Evolutionary conservation across 2,329 filamentous ascomycete genomes (phyloP), one percentile per base, ranked within the genome.

Genomic region (Paraconiothyrium sp.): DNA sequence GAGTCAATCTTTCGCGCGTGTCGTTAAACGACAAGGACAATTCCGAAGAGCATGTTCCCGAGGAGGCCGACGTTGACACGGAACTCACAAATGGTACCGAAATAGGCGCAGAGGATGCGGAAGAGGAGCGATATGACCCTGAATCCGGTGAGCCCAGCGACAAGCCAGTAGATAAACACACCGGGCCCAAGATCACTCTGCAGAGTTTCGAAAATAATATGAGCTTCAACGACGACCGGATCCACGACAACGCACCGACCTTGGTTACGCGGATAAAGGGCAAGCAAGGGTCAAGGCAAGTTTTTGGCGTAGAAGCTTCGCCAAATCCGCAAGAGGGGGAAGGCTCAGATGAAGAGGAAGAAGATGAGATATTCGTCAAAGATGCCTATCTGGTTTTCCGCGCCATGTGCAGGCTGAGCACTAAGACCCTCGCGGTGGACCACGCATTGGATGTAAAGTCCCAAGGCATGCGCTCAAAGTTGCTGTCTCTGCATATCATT

Each of bases 371-470:
- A 22, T 98, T 97, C 76, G 93, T 98, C 71, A 92, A 95, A 70
- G 95, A 99, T 80, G 94, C 95, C 10, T 99, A 98, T 78, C 87
- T 99, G 24, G 93, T 99, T 49, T 98, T 99, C 82, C 88, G 95
- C 35, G 97, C 95, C 3, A 95, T 99, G 82, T 99, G 96, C 84
- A 97, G 97, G 79, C 84, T 99, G 49, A 97, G 94, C 61, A 97
- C 94, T 65, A 99, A 99, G 78, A 84, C 93, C 44, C 84, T 99
- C 30, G 89, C 92, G 9, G 89, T 93, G 2, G 95, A 99, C 64
- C 94, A 98, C 78, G 89, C 97, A 22, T 93, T 94, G 72, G 95
- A 99, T 73, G 82, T 97, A 55, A 93, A 93, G 59, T 94, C 94
- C 20, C 94, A 97, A 74, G 92, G 94, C 41, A 99, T 99, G 94